Percentiles rank a stretch among this genome's conserved stretches.
Conservation (phyloP, 2,329 filamentous ascomycete genomes). For the Salinomyces thailandicus region DNA sequence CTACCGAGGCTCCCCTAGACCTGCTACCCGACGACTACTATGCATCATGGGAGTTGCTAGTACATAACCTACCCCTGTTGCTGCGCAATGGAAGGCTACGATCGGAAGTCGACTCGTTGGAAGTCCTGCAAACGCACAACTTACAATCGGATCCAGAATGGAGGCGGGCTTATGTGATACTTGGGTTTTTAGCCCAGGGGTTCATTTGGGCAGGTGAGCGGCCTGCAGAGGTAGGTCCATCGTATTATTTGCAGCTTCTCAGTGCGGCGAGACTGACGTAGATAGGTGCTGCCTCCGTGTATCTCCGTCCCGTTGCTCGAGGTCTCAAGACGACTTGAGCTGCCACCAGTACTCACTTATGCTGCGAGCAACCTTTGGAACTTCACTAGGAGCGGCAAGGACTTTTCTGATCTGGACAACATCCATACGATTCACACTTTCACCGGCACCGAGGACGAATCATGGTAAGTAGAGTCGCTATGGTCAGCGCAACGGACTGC, state of each 20-base stretch:
- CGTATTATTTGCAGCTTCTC: not conserved
- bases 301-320: slow-evolving; percentile 73
- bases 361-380: slow-evolving; percentile 91
- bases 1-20: slow-evolving; percentile 64
- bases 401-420: slow-evolving; percentile 70
- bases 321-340: slow-evolving; percentile 61
- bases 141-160: slow-evolving; percentile 80
- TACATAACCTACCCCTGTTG: slow-evolving; percentile 69
- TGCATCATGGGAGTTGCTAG: slow-evolving; percentile 80
- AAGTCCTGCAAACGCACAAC: slow-evolving; percentile 68
- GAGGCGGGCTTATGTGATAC: slow-evolving; percentile 70
- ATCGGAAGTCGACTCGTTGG: slow-evolving; percentile 61
- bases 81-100: slow-evolving; percentile 32
- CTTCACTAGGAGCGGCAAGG: slow-evolving; percentile 70
- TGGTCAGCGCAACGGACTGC: no score
- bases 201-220: slow-evolving; percentile 79
- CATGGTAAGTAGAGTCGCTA: no score
- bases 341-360: slow-evolving; percentile 88
- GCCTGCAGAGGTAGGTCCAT: slow-evolving; percentile 44
- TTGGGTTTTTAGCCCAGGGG: slow-evolving; percentile 69
- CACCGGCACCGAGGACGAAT: slow-evolving; percentile 87
- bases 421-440: slow-evolving; percentile 77
- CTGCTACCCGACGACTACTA: slow-evolving; percentile 83
- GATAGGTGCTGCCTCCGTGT: slow-evolving; percentile 60
- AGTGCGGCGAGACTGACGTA: no score